These are phyloP conservation scores for Neonectria sp. DNA, from an alignment of 2,329 filamentous ascomycete genomes.

Conservation along the genomic window DNA sequence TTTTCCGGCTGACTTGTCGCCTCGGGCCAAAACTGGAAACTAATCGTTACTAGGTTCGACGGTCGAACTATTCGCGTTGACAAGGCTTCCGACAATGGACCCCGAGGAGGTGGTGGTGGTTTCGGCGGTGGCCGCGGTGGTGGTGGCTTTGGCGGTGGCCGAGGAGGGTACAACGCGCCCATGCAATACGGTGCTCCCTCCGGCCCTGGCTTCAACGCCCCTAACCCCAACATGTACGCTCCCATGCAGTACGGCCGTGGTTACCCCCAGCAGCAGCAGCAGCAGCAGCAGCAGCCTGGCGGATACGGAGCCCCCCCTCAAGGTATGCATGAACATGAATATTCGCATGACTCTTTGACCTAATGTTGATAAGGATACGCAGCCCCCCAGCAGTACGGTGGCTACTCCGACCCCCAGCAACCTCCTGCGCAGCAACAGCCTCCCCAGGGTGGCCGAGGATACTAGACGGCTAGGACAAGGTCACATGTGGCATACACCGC, in stretches of 20 bases:
- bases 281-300: slow-evolving; percentile 14
- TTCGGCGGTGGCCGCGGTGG: slow-evolving; percentile 57
- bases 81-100: slow-evolving; percentile 88
- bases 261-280: slow-evolving; percentile 52
- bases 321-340: slow-evolving; percentile 51
- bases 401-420: slow-evolving; percentile 63
- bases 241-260: slow-evolving; percentile 57
- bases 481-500: slow-evolving; percentile 18
- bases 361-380: slow-evolving; percentile 53
- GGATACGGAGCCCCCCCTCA: slow-evolving; percentile 57
- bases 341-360: neutral
- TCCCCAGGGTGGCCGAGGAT: slow-evolving; percentile 59
- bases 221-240: slow-evolving; percentile 55
- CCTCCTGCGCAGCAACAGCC: slow-evolving; percentile 56
- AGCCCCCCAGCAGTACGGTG: slow-evolving; percentile 56
- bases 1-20: slow-evolving; percentile 38
- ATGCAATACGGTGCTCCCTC: slow-evolving; percentile 56
- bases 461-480: slow-evolving; percentile 50
- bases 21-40: slow-evolving; percentile 15
- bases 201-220: slow-evolving; percentile 54
- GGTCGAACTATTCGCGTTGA: slow-evolving; percentile 95
- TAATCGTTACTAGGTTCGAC: slow-evolving; percentile 63
- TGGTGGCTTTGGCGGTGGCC: slow-evolving; percentile 47
- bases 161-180: slow-evolving; percentile 60
- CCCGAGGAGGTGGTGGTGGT: slow-evolving; percentile 63